These are phyloP conservation scores for Intubia oerlemansii DNA, from an alignment of 2,329 filamentous ascomycete genomes.

Conservation along the genomic window DNA sequence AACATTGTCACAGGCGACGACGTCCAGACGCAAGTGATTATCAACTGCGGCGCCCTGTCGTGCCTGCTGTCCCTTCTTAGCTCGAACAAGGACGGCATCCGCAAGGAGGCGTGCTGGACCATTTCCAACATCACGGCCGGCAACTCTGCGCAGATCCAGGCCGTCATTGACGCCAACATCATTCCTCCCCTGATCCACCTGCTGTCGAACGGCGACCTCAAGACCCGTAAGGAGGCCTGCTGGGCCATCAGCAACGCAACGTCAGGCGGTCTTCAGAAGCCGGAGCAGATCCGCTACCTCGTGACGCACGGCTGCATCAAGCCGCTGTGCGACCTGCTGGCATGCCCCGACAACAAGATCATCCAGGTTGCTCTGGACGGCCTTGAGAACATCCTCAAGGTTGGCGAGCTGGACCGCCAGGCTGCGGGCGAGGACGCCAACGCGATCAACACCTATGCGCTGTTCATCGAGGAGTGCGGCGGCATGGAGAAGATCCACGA, in stretches of 20 bases:
- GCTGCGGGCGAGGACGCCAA: conserved; percentile 52
- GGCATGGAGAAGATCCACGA: conserved; percentile 99
- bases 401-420: conserved; percentile 96
- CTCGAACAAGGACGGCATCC: conserved; percentile 95
- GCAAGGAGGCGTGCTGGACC: conserved; percentile 99
- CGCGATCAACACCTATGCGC: conserved; percentile 83
- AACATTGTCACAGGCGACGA: conserved; percentile 99
- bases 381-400: conserved; percentile 98
- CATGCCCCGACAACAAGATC: conserved; percentile 98
- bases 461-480: conserved; percentile 96
- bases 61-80: conserved; percentile 85
- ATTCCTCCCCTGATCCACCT: conserved; percentile 92
- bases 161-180: conserved; percentile 91
- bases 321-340: conserved; percentile 83
- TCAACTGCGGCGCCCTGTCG: conserved; percentile 87
- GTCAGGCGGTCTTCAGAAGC: conserved; percentile 92
- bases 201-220: conserved; percentile 89
- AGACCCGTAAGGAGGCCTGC: conserved; percentile 97
- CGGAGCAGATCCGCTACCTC: conserved; percentile 91
- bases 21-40: conserved; percentile 97
- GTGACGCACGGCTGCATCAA: conserved; percentile 91
- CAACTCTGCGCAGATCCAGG: conserved; percentile 93
- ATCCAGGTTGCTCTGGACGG: conserved; percentile 97
- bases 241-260: conserved; percentile 99
- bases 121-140: conserved; percentile 98